Evolutionary conservation across 306 rosid genomes (phyloP), one percentile per base, ranked within the genome.

Genomic region (Abrus pulchellus): DNA sequence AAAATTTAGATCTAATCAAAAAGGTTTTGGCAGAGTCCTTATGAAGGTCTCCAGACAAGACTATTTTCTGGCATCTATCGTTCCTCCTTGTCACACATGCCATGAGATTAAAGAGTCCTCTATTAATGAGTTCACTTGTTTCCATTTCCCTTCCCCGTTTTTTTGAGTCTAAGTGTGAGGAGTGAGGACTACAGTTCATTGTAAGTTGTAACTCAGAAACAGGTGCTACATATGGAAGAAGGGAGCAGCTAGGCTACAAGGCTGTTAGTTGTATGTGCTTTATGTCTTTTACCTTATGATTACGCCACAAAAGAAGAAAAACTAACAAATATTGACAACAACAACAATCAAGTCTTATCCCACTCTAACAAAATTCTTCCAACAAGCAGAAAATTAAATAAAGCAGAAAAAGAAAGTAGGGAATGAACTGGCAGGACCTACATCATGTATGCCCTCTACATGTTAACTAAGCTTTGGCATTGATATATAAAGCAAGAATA

Each of bases 251-350:
- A 66, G 52, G 54, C 36, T 20, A 36, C 40, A 66, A 43, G 72
- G 20, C 20, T 38, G 50, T 41, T n/a, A 14, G 36, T 13, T 40
- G 33, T 41, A n/a, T 14, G 7, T 7, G 3, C n/a, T 65, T 33
- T n/a, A 70, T 70, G n/a, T 48, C 28, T 50, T 70, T 49, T 49
- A 27, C 47, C 75, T 33, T 13, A 14, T 64, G 10, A 60, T 75
- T 5, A 20, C 14, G 41, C 7, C 40, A 59, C 41, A 59, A 29
- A 57, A 59, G 34, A 7, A 59, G 36, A 59, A 59, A 57, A 57
- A 57, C 40, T 29, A 59, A 30, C 32, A 7, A 30, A 28, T 1
- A 9, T 28, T 57, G 64, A 49, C 32, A n/a, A n/a, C 20, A 20
- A 20, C 20, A 20, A 20, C 20, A 0, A 20, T 20, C 20, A 20